Evolutionary conservation across 1,139 yeast species (phyloP).

Genomic region (Yamadazyma dushanensis): DNA sequence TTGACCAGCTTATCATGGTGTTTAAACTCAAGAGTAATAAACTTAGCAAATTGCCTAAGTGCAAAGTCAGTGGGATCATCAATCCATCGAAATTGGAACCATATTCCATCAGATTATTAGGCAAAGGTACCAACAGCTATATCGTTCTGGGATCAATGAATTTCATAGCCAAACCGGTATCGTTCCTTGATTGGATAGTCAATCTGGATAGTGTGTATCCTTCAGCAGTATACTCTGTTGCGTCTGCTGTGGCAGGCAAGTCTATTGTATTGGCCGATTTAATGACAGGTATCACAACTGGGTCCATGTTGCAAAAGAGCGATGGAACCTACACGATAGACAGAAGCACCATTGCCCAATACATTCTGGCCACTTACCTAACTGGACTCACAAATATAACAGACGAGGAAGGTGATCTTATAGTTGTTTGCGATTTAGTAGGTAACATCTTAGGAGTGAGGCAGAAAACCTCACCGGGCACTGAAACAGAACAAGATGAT

Average conservation of each 20-base stretch:
- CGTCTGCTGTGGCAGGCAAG: conserved; percentile 10
- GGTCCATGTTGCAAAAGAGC: background rate
- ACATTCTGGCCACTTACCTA: conserved; percentile 12
- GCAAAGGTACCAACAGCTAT: conserved; percentile 10
- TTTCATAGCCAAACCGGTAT: conserved; percentile 12
- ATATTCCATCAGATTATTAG: conserved; percentile 14
- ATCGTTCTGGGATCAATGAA: conserved; percentile 18
- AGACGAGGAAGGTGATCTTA: conserved; percentile 1
- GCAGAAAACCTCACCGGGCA: background rate
- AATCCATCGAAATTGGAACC: conserved; percentile 13
- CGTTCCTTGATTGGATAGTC: conserved; percentile 15
- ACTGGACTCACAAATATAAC: conserved; percentile 9
- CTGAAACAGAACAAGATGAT: conserved; percentile 1
- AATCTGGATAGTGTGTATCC: conserved; percentile 11
- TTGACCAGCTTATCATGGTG: conserved; percentile 13
- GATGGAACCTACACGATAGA: conserved; percentile 4
- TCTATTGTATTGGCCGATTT: conserved; percentile 21
- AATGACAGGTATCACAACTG: conserved; percentile 20
- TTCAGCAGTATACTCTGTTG: conserved; percentile 16
- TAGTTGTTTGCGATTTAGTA: conserved; percentile 28
- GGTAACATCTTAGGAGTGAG: conserved; percentile 28
- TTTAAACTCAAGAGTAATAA: conserved; percentile 15
- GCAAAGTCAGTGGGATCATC: conserved; percentile 15
- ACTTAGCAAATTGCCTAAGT: conserved; percentile 10
- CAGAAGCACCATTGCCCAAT: conserved; percentile 5